Base-by-base conservation (phyloP, 202 grass and related monocot genomes). In the Panicum virgatum region DNA sequence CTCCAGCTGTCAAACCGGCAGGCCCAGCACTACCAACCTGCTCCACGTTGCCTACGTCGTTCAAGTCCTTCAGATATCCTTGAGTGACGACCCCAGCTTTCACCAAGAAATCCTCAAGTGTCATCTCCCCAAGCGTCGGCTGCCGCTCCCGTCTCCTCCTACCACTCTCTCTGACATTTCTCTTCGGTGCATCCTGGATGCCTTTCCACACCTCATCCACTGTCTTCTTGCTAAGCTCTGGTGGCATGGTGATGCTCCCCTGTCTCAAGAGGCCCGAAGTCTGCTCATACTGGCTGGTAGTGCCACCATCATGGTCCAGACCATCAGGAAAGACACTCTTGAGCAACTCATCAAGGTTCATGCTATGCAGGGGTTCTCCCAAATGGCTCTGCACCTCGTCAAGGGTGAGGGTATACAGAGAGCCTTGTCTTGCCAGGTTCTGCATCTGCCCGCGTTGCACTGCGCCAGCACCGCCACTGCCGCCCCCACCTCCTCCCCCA, bases 341-440 rank as follows among this genome's bases (percentile, higher is more conserved):
- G 0, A 98, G 85, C 45, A 98, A 91, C 19, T 98, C 96, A n/a
- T 98, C 96, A 44, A 98, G 91, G 79, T 98, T 98, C 96, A 98
- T 96, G 66, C 96, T 98, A 14, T 76, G 82, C 58, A 98, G 81
- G 36, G 96, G 96, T 32, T 96, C 92, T 3, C 82, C 77, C 72
- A 98, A 53, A 71, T 98, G 92, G 77, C 69, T 91, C 75, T 98
- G 82, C 42, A 98, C 96, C 87, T 98, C 90, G 25, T 96, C 92
- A 37, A 98, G 86, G 44, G 96, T 98, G 64, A 96, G 87, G 61
- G 47, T 87, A 75, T 92, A 98, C 57, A 98, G 30, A 66, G 96
- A 98, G 71, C 92, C 96, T 90, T 98, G 92, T 68, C 87, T 87
- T 7, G 73, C 89, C 84, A 96, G 65, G 78, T 54, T 83, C 68